Percentiles rank a stretch among this genome's conserved stretches.
Evolutionary conservation across 1,139 yeast genomes (phyloP).

Genomic region (Blastobotrys proliferans): DNA sequence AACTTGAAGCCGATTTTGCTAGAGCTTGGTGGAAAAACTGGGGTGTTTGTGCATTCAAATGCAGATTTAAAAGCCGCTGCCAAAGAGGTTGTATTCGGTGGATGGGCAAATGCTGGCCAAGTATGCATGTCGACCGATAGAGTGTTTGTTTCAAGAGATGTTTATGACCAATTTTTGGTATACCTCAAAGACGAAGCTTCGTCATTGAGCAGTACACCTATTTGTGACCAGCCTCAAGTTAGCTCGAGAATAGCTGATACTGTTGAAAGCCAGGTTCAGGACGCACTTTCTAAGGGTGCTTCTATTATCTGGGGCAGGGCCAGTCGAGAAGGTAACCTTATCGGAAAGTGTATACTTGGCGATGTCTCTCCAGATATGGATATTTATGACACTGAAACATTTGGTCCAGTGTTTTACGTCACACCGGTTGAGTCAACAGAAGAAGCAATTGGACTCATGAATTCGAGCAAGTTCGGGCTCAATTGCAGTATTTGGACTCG

Average conservation of each 20-base stretch:
- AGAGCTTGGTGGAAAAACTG: constrained; percentile 88
- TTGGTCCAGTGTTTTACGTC: constrained; percentile 48
- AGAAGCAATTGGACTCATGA: constrained; percentile 33
- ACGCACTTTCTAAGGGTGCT: constrained; percentile 47
- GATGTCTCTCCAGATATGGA: constrained; percentile 38
- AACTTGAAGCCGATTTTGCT: constrained; percentile 69
- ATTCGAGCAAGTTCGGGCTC: constrained; percentile 40
- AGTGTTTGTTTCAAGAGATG: constrained; percentile 57
- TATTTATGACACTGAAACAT: constrained; percentile 40
- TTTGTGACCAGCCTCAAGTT: background rate
- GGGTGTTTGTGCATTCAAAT: constrained; percentile 71
- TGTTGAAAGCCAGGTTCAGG: constrained; percentile 33
- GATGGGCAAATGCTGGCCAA: constrained; percentile 79
- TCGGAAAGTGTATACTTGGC: constrained; percentile 32
- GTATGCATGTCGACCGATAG: constrained; percentile 83
- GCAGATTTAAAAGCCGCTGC: constrained; percentile 57
- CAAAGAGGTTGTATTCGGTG: constrained; percentile 72
- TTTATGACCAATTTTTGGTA: constrained; percentile 52
- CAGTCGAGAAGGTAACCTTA: constrained; percentile 29
- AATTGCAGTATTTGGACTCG: constrained; percentile 46
- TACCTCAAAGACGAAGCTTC: background rate
- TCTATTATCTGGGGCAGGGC: constrained; percentile 18
- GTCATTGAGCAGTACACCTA: background rate
- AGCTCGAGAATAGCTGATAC: background rate
- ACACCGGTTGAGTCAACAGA: constrained; percentile 32